Evolutionary conservation across 2,329 filamentous ascomycete species (phyloP), one percentile per base, ranked within the genome.

Genomic region (Apiospora phragmitis): DNA sequence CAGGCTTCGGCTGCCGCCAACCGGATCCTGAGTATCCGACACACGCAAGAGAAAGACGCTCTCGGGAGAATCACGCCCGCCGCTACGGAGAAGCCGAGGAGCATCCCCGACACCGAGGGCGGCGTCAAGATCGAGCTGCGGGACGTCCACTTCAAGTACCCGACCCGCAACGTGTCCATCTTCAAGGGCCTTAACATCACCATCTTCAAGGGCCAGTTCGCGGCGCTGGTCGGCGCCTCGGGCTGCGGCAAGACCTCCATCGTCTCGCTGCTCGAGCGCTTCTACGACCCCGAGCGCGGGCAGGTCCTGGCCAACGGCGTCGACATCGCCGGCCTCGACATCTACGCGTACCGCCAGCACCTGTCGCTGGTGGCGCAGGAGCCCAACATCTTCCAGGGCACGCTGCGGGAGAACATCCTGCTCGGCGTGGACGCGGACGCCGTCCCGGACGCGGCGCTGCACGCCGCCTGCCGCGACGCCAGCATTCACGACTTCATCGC

Each of bases 401-500:
- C 78, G 51, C 72, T 78, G 69, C 86, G 88, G 24, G 92, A 94
- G 72, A 94, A 94, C 74, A 88, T 94, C 68, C 79, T 91, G 1
- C 84, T 93, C 0, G 92, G 91, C 24, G 87, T 93, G 21, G 77
- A 86, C 41, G 85, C 88, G 0, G 82, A 84, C 0, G 80, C 84
- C 0, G 83, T 91, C 0, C 82, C 83, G 0, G 86, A 89, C 2
- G 86, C 85, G 69, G 80, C 84, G 68, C 80, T 91, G 14, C 82
- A 88, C 76, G 81, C 84, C 68, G 86, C 82, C 26, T 90, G 88
- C 73, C 85, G 85, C 71, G 87, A 89, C 74, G 92, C 92, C 5
- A 91, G 90, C 32, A 90, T 93, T 70, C 87, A 92, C 77, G 68
- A 97, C 74, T 99, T 99, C 79, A 92, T 99, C 74, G 88, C 85